Conservation (phyloP, 2,329 filamentous ascomycete species). For the Penicillium glabrum region DNA sequence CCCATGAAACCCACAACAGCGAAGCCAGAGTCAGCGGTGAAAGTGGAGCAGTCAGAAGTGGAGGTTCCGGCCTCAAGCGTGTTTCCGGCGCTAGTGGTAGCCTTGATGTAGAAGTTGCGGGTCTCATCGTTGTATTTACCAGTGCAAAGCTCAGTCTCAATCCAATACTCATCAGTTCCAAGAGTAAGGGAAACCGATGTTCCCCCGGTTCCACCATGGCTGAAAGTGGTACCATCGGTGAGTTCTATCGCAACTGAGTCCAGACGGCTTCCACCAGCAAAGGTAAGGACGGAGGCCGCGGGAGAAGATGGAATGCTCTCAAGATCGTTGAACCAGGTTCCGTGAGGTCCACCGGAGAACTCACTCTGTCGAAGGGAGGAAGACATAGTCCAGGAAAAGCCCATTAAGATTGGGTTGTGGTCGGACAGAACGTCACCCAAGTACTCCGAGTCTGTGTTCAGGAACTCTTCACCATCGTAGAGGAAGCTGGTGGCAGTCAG, state of each 20-base stretch:
- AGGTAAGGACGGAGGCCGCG: constrained; percentile 34
- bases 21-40: constrained; percentile 50
- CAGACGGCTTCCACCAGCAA: constrained; percentile 52
- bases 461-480: constrained; percentile 59
- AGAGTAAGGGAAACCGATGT: constrained; percentile 45
- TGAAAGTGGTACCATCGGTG: constrained; percentile 49
- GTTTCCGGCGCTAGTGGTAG: constrained; percentile 53
- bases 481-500: constrained; percentile 47
- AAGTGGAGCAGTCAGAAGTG: constrained; percentile 51
- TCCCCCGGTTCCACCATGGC: constrained; percentile 58
- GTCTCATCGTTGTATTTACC: constrained; percentile 48
- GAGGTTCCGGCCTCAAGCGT: constrained; percentile 47
- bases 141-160: constrained; percentile 51
- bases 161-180: constrained; percentile 51
- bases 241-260: constrained; percentile 54
- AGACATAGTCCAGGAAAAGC: constrained; percentile 42
- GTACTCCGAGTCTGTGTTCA: constrained; percentile 49
- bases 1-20: constrained; percentile 57
- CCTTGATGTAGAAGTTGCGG: constrained; percentile 57
- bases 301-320: constrained; percentile 34
- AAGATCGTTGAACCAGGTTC: constrained; percentile 58
- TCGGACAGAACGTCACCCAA: constrained; percentile 57
- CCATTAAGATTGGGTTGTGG: constrained; percentile 58
- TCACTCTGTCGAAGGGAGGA: constrained; percentile 48
- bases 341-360: constrained; percentile 29